phyloP scores from a whole-genome alignment of 805 yeast genomes.

The Monosporozyma siamensis region DNA sequence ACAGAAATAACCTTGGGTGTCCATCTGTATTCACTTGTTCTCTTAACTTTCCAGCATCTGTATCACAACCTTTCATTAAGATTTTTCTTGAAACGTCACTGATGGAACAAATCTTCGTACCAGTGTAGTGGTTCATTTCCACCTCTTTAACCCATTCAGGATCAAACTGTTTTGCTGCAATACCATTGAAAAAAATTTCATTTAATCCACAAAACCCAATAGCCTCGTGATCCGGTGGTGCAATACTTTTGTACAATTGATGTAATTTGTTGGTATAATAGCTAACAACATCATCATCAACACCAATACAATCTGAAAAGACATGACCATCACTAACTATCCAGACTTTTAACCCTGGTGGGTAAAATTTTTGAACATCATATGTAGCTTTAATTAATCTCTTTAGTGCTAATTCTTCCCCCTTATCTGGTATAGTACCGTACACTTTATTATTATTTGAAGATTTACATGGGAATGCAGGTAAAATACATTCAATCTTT shows the following conservation, averaged over 20 bases:
- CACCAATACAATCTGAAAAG: conserved; percentile 55
- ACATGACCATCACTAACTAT: conserved; percentile 61
- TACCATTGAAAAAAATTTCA: conserved; percentile 32
- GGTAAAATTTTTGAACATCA: conserved; percentile 34
- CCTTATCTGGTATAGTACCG: conserved; percentile 44
- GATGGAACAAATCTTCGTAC: conserved; percentile 30
- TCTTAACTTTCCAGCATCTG: conserved; percentile 55
- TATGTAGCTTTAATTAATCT: conserved; percentile 31
- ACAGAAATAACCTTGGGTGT: conserved; percentile 45
- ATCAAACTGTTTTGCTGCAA: conserved; percentile 20
- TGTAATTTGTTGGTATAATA: conserved; percentile 38
- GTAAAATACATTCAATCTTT: conserved; percentile 47
- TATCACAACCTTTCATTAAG: conserved; percentile 38
- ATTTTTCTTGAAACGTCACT: conserved; percentile 35
- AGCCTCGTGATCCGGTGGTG: conserved; percentile 24
- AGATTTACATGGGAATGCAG: conserved; percentile 59
- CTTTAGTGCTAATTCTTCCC: conserved; percentile 37
- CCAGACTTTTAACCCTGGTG: conserved; percentile 47
- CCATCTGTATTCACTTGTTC: conserved; percentile 47
- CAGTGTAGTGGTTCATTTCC: conserved; percentile 31
- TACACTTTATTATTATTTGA: conserved; percentile 47
- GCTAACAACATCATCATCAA: conserved; percentile 47
- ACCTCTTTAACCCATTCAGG: conserved; percentile 25
- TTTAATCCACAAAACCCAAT: conserved; percentile 37
- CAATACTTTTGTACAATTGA: conserved; percentile 33